Percentiles rank a stretch among this genome's conserved stretches.
Evolutionary conservation across 2,329 filamentous ascomycete species (phyloP).

Genomic region (Pseudogymnoascus sp.): DNA sequence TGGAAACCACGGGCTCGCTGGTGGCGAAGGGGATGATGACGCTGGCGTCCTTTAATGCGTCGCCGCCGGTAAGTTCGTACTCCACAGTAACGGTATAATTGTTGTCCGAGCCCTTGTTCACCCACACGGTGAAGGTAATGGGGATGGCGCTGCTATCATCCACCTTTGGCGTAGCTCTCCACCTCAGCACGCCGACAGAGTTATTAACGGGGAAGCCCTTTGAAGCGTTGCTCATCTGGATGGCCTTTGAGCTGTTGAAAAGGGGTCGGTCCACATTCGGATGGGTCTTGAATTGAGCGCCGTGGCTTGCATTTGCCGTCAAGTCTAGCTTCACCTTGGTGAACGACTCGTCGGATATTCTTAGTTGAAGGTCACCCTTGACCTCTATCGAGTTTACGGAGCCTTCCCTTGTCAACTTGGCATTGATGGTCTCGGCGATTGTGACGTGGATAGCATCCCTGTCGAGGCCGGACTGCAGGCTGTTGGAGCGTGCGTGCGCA

Average conservation of each 20-base stretch:
- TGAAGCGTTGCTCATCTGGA: conserved; percentile 81
- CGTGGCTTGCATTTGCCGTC: conserved; percentile 66
- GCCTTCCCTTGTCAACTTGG: conserved; percentile 82
- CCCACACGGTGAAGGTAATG: conserved; percentile 96
- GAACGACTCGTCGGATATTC: conserved; percentile 79
- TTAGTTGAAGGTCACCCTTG: conserved; percentile 85
- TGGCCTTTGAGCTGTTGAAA: conserved; percentile 74
- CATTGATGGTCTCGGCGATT: conserved; percentile 82
- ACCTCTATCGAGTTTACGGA: conserved; percentile 78
- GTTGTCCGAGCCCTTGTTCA: conserved; percentile 74
- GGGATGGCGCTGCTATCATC: conserved; percentile 77
- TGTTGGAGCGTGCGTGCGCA: conserved; percentile 47
- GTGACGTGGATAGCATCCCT: conserved; percentile 83
- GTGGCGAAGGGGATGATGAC: conserved; percentile 82
- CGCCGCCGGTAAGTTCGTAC: conserved; percentile 82
- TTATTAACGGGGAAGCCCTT: conserved; percentile 95
- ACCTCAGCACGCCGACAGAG: conserved; percentile 84
- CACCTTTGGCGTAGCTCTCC: conserved; percentile 75
- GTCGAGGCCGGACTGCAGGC: conserved; percentile 61
- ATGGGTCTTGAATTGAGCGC: conserved; percentile 88
- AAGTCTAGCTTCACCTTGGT: conserved; percentile 88
- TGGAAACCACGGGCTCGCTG: conserved; percentile 80
- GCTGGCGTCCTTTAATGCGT: conserved; percentile 72
- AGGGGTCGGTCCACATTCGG: conserved; percentile 88
- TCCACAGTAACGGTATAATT: conserved; percentile 89